Conservation (phyloP, 2,329 filamentous ascomycete species). For the Elsinoe batatas region DNA sequence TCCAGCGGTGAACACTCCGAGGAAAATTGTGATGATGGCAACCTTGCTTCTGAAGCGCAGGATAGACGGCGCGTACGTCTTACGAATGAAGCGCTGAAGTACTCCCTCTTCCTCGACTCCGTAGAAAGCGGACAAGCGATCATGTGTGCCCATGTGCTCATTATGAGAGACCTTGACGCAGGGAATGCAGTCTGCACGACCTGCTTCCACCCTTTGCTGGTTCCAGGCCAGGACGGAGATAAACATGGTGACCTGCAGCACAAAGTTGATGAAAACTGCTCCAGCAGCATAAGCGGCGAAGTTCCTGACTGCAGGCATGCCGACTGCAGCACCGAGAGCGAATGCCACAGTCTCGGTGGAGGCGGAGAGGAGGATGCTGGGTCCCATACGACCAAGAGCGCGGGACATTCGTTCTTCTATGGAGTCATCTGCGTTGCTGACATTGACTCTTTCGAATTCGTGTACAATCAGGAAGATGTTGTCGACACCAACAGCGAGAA, state of each 20-base stretch:
- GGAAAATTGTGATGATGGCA: constrained; percentile 65
- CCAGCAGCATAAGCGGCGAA: constrained; percentile 95
- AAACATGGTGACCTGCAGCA: constrained; percentile 97
- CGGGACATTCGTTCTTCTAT: constrained; percentile 78
- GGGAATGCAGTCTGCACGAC: constrained; percentile 84
- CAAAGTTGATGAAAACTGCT: constrained; percentile 90
- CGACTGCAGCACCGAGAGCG: constrained; percentile 81
- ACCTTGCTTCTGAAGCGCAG: constrained; percentile 73
- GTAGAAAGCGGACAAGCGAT: constrained; percentile 38
- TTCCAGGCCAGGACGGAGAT: constrained; percentile 85
- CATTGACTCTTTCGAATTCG: constrained; percentile 90
- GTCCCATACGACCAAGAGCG: constrained; percentile 90
- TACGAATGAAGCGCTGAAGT: constrained; percentile 81
- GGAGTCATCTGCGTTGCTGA: constrained; percentile 79
- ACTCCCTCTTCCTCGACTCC: constrained; percentile 74
- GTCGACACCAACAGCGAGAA: constrained; percentile 91
- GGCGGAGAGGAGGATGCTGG: constrained; percentile 92
- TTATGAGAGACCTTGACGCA: constrained; percentile 74
- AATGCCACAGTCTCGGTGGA: constrained; percentile 90
- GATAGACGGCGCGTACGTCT: constrained; percentile 72
- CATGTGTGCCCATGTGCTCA: constrained; percentile 39
- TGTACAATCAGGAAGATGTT: constrained; percentile 99
- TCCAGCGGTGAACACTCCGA: constrained; percentile 77
- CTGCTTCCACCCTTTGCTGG: constrained; percentile 78
- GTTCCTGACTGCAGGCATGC: constrained; percentile 96